Evolutionary conservation across 768 basidiomycete species (phyloP).

Genomic region (Leucosporidium creatinivorum): DNA sequence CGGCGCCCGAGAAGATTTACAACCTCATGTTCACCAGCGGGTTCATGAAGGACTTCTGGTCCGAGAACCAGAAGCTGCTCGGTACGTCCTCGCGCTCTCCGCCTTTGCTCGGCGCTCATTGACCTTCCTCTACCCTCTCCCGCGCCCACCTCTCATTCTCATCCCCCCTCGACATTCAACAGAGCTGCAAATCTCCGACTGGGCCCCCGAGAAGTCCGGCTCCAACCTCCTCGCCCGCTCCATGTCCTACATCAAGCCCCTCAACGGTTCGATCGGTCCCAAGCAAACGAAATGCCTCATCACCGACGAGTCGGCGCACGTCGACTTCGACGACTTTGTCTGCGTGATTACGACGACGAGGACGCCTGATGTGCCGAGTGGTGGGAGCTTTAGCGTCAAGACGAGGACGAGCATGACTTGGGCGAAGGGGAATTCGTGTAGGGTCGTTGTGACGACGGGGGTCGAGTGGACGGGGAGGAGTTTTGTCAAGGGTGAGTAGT

Average conservation of each 20-base stretch:
- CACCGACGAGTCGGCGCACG: slow-evolving; percentile 68
- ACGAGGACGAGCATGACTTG: slow-evolving; percentile 91
- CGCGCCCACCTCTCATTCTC: neutral
- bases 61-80: slow-evolving; percentile 72
- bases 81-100: slow-evolving; percentile 51
- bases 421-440: slow-evolving; percentile 70
- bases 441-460: slow-evolving; percentile 75
- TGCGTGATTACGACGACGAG: slow-evolving; percentile 78
- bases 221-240: slow-evolving; percentile 70
- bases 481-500: slow-evolving; percentile 76
- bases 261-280: slow-evolving; percentile 79
- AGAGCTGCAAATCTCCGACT: slow-evolving; percentile 96
- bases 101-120: neutral
- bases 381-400: slow-evolving; percentile 86
- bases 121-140: neutral
- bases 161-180: neutral
- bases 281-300: slow-evolving; percentile 95
- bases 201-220: slow-evolving; percentile 61
- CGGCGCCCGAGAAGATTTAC: slow-evolving; percentile 89
- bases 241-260: slow-evolving; percentile 93
- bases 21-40: slow-evolving; percentile 90
- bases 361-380: slow-evolving; percentile 91
- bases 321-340: slow-evolving; percentile 77
- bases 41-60: slow-evolving; percentile 72
- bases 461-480: slow-evolving; percentile 96